Evolutionary conservation across 2,329 filamentous ascomycete genomes (phyloP).

Genomic region (Ceratocystis ficicola): DNA sequence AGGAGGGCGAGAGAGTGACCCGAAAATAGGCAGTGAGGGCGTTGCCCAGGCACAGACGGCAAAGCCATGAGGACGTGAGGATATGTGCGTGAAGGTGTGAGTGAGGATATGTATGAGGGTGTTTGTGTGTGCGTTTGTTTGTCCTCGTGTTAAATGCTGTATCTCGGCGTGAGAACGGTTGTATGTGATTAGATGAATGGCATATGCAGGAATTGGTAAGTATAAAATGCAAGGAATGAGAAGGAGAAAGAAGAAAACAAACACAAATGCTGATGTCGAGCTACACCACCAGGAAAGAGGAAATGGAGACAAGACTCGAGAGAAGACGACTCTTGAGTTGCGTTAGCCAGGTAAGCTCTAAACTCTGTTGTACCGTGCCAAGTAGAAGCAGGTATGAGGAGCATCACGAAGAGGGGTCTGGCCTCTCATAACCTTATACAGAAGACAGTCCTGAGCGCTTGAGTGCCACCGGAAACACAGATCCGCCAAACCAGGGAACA

Average conservation of each 20-base stretch:
- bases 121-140: background rate
- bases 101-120: background rate
- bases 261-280: background rate
- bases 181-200: background rate
- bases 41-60: background rate
- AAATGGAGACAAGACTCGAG: background rate
- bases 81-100: background rate
- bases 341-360: background rate
- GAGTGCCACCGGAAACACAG: no score
- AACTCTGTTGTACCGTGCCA: background rate
- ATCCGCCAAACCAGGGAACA: no score
- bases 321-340: background rate
- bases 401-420: no score
- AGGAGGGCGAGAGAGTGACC: slow-evolving; percentile 4
- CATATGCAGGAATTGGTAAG: background rate
- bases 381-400: no score
- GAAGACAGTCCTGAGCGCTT: no score
- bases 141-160: background rate
- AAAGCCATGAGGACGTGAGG: background rate
- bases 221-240: background rate
- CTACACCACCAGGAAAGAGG: background rate
- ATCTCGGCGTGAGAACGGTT: background rate
- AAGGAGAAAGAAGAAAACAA: background rate
- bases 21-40: background rate
- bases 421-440: no score